Base-by-base conservation (phyloP, 2,329 filamentous ascomycete genomes). In the Monosporascus sp. region DNA sequence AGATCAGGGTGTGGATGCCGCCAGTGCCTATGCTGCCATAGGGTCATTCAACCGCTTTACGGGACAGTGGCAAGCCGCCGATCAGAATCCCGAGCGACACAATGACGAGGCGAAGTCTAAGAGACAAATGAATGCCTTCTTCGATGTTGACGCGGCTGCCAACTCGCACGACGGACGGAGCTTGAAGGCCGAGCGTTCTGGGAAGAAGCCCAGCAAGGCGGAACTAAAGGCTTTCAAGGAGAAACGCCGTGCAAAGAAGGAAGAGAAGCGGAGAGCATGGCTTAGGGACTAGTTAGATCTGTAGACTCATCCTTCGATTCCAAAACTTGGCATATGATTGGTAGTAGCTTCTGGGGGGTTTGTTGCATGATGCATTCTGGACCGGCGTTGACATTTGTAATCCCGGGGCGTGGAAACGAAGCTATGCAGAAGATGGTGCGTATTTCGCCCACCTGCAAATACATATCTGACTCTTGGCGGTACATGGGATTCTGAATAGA, bases 191-290 rank as follows among this genome's bases (percentile, higher is more conserved):
- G 94, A 99, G 76, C 81, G 94, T 52, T 85, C 88, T 53, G 84
- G 85, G 51, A 92, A 94, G 80, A 91, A 90, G 72, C 79, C 93
- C 24, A 87, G 76, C 52, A 96, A 93, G 77, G 78, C 88, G 56
- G 90, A 99, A 73, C 74, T 99, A 58, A 93, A 95, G 75, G 84
- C 87, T 52, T 96, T 93, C 74, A 94, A 92, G 72, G 88, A 96
- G 70, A 96, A 95, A 80, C 80, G 91, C 57, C 82, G 85, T 56
- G 89, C 89, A 45, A 90, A 84, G 74, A 97, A 97, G 73, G 91
- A 97, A 69, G 91, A 97, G 76, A 97, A 96, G 75, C 81, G 92
- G 56, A 79, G 92, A 59, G 93, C 91, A 9, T 99, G 94, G 90
- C 72, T 97, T 64, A 79, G 85, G 63, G 92, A 96, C 72, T 97